Conservation (phyloP, 345 rosid genomes). For the Alliaria petiolata region DNA sequence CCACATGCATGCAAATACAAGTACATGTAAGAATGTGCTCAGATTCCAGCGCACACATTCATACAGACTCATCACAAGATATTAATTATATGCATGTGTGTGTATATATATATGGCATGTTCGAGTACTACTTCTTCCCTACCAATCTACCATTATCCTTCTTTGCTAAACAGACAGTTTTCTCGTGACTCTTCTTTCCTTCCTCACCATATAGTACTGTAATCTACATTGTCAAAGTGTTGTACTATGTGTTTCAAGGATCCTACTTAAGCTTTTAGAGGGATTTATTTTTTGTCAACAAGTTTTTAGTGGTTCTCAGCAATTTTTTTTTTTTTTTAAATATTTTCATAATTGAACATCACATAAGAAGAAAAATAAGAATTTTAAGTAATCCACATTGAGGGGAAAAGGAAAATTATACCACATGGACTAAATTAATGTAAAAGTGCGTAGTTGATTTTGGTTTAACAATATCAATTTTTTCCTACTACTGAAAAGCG, state of each 20-base stretch:
- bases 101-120: background rate
- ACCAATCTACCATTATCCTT: background rate
- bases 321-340: too few relatives aligned
- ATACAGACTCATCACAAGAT: too few relatives aligned
- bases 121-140: constrained; percentile 10
- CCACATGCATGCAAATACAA: constrained; percentile 34
- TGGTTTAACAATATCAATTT: background rate
- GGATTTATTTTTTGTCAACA: background rate
- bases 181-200: constrained; percentile 29
- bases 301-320: background rate
- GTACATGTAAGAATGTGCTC: constrained; percentile 31
- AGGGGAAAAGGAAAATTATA: background rate
- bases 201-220: constrained; percentile 10
- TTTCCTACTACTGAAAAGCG: background rate
- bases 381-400: background rate
- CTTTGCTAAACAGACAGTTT: constrained; percentile 2
- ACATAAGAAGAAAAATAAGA: background rate
- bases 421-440: background rate
- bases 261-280: background rate
- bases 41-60: constrained; percentile 20
- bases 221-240: background rate
- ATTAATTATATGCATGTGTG: background rate
- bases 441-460: background rate
- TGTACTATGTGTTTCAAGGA: constrained; percentile 9
- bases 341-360: background rate